Evolutionary conservation across 2,329 filamentous ascomycete species (phyloP), one percentile per base, ranked within the genome.

Genomic region (Zymoseptoria crescenta): DNA sequence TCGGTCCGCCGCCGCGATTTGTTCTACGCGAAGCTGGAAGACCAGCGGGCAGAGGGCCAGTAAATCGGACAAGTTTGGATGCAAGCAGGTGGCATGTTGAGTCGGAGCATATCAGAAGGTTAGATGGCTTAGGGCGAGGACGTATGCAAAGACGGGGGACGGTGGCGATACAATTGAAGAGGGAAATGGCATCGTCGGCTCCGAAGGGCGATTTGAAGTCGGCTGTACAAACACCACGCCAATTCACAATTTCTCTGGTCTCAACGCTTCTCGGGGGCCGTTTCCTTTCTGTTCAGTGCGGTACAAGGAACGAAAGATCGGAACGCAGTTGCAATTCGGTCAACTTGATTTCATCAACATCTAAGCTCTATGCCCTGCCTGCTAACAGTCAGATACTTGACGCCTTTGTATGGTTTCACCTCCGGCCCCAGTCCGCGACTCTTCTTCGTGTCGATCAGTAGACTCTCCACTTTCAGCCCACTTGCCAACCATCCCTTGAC

Each of bases 351-450:
- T 30, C 29, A 16, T 49, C 68, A 78, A 65, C 77, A 79, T 59
- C 77, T 70, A 54, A 75, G 68, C 64, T 82, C 80, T 4, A 82
- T 73, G 0, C 84, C 84, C 64, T 77, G 77, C 59, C 76, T 75
- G 70, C 82, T 85, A 10, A 86, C 82, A 66, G 92, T 96, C 67
- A 99, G 73, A 74, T 99, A 99, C 76, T 99, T 99, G 65, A 99
- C 94, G 1, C 94, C 94, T 76, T 97, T 99, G 75, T 96, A 97
- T 24, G 94, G 94, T 75, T 91, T 95, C 48, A 97, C 85, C 2
- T 88, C 85, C 65, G 96, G 91, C 0, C 91, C 91, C 52, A 99
- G 69, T 0, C 94, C 94, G 59, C 87, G 83, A 74, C 90, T 96
- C 76, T 87, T 91, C 72, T 89, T 87, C n/a, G 84, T 79, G 71